These are phyloP conservation scores for Mucor racemosus DNA, from an alignment of 371 early-diverging fungal genomes.

Conservation along the genomic window DNA sequence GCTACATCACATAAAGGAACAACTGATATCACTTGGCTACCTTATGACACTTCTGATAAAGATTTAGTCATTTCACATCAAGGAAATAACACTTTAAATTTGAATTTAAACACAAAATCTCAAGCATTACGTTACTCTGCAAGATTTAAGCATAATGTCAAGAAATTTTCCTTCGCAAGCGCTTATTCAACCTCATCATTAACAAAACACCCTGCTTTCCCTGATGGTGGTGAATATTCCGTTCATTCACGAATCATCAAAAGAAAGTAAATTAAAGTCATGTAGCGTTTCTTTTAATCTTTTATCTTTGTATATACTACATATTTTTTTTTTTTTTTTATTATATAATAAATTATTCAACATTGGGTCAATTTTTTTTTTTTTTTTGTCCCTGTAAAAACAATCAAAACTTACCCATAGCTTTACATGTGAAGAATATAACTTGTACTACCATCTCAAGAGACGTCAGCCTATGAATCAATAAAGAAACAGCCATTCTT, in stretches of 20 bases:
- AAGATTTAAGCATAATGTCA: slow-evolving; percentile 6
- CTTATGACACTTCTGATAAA: neutral
- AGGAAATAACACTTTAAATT: neutral
- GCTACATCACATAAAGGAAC: neutral
- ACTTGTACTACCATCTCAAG: neutral
- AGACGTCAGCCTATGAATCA: neutral
- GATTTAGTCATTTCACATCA: neutral
- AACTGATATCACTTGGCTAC: neutral
- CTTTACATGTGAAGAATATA: neutral
- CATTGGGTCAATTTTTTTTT: neutral
- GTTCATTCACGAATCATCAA: neutral
- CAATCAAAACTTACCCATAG: too few relatives aligned
- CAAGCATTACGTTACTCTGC: neutral
- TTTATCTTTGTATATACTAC: neutral
- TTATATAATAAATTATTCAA: neutral
- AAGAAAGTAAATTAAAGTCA: neutral
- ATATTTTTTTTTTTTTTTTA: neutral
- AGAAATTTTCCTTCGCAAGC: neutral
- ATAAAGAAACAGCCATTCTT: neutral
- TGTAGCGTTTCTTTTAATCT: neutral
- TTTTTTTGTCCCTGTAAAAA: too few relatives aligned
- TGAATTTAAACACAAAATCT: neutral
- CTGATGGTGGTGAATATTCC: neutral
- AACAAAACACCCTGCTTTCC: neutral
- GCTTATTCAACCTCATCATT: neutral